Base-by-base conservation (phyloP, 257 asterid genomes). In the Jacaranda copaia region DNA sequence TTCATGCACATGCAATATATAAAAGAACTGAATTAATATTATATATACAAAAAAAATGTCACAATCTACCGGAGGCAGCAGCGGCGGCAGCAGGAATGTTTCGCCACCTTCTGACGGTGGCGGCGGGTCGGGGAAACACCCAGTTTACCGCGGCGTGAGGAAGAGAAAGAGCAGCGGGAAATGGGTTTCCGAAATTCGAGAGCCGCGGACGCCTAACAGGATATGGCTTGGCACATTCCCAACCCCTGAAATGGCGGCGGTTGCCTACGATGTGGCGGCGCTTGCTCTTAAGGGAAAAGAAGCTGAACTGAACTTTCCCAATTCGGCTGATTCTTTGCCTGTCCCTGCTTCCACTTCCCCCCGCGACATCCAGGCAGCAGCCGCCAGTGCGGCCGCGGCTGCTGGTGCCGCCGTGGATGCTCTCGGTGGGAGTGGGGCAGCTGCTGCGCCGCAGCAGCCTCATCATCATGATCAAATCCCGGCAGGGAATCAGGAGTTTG, bases 171-270 rank as follows among this genome's bases (percentile, higher is more conserved):
- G 79, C 81, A 84, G 84, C 73, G 83, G 89, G 1, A 88, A 86
- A 52, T 88, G 92, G 92, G 92, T 88, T 10, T 88, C 90, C 0
- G 92, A 88, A 60, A 88, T 88, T n/a, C 86, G 92, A 18, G 89
- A 88, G 76, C 92, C 90, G 0, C 73, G 84, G 15, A 80, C 90
- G 1, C 89, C 92, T 0, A 88, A 88, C 13, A 66, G 92, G 67
- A 86, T 88, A 45, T 88, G 92, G 92, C 90, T 88, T 0, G 92
- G 92, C 3, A 75, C 92, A 3, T 88, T 88, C 46, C 85, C 92
- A 4, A 85, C 90, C 0, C 81, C 92, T 0, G 92, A 88, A 51
- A 88, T 88, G 92, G 92, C 92, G 4, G 92, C 90, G 0, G 82
- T 79, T 4, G 92, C 92, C 8, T 88, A 88, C 49, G 90, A 88